Evolutionary conservation across 2,329 filamentous ascomycete genomes (phyloP), one percentile per base, ranked within the genome.

Genomic region (Scedosporium apiospermum): DNA sequence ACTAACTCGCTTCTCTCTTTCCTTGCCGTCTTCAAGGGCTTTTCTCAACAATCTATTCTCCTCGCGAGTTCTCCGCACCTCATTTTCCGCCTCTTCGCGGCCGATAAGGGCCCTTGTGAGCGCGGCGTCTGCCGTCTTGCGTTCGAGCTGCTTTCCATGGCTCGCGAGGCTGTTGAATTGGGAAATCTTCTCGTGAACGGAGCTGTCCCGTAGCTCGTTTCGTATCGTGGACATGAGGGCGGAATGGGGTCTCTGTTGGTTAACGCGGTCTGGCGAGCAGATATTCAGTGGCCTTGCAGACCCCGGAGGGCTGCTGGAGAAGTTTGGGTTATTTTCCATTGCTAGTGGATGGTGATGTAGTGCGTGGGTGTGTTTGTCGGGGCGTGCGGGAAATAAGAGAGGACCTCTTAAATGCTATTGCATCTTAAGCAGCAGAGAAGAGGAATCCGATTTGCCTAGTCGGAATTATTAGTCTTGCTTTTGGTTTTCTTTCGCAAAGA

Each of bases 111-210:
- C 86, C 58, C 86, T 82, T 71, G 86, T 87, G 16, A 88, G 75
- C 34, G 86, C 86, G 38, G 85, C 85, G 67, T 88, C 86, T 9
- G 83, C 85, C 58, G 79, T 84, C 73, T 84, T 87, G 68, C 85
- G 81, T 71, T 88, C 85, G 61, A 86, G 75, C 58, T 85, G 80
- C 68, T 84, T 86, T 41, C 82, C 81, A 72, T 82, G 78, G 66
- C 80, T 75, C 63, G 87, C 82, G 42, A 91, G 78, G 63, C 80
- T 83, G 76, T 91, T 89, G 74, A 91, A 90, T 73, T 89, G 88
- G 69, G 84, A 86, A 65, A 90, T 88, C 69, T 86, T 85, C 64
- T 88, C 84, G 67, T 86, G 79, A 5, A 89, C 85, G 23, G 84
- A 83, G 68, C 82, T 85, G 65, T 85, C 83, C 65, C 84, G 80